Base-by-base conservation (phyloP, 2,329 filamentous ascomycete species). In the Talaromyces sp. region DNA sequence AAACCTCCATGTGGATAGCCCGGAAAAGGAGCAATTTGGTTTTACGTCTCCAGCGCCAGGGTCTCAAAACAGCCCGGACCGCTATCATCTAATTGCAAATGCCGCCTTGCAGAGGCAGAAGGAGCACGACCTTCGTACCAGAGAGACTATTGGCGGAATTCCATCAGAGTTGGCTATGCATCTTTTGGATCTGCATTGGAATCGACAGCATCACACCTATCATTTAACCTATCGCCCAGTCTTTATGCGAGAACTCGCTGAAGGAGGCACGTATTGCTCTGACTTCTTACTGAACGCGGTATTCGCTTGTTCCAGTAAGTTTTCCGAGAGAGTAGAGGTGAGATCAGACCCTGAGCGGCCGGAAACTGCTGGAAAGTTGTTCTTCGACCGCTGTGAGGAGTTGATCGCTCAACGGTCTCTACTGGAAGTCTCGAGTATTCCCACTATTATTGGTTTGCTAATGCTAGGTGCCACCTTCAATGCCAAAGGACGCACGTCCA, bases 251-350 rank as follows among this genome's bases (percentile, higher is more conserved):
- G 72, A 74, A 55, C 66, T 78, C 31, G 58, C 66, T 10, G 64
- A 69, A 1, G 67, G 65, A 7, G 76, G 76, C 1, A 71, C 72
- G 7, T 73, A 75, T 60, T 72, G 68, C 54, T 75, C 72, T 2
- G 67, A 70, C 38, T 72, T 79, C 17, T 65, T 78, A 3, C 61
- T 78, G 10, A 76, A 77, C 58, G 72, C 76, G 6, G 77, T 79
- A 10, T 79, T 75, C 64, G 76, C 72, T 52, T 74, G 72, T 10
- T 74, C 72, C 2, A 71, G 69, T 5, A 70, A 76, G 1, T 77
- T 75, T 52, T 78, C 75, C 58, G 72, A 77, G 59, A 69, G 74
- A 0, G 62, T 68, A 0, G 72, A 70, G 17, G 67, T 77, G 7
- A 70, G 71, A 3, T 64, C 70, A 19, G 69, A 74, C 35, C 72